Evolutionary conservation across 2,329 filamentous ascomycete species (phyloP).

Genomic region (Alternaria brassicae): DNA sequence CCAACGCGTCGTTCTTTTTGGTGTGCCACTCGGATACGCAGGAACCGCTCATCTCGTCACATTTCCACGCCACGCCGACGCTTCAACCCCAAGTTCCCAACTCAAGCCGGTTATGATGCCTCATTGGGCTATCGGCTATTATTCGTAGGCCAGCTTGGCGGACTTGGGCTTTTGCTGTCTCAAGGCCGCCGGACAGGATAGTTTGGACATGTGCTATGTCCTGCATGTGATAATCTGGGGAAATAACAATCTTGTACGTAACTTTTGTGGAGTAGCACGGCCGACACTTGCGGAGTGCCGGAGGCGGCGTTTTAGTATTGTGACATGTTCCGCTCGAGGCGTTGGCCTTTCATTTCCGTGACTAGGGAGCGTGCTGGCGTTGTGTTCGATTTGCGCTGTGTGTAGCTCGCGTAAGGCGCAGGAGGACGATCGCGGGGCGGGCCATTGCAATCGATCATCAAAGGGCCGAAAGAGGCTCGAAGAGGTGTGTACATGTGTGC

Average conservation of each 20-base stretch:
- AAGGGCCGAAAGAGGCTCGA: constrained; percentile 8
- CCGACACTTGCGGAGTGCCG: not conserved
- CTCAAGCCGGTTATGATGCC: constrained; percentile 4
- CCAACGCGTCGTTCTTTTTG: not conserved
- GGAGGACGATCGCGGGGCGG: constrained; percentile 9
- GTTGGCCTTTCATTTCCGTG: not conserved
- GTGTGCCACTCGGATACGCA: constrained; percentile 3
- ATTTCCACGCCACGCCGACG: not conserved
- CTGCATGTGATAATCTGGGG: constrained; percentile 15
- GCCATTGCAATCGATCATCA: constrained; percentile 10
- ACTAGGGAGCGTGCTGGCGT: not conserved
- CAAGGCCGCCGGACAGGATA: not conserved
- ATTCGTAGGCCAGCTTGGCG: not conserved
- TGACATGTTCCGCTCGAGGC: not conserved
- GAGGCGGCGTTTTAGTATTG: not conserved
- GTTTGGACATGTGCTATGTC: not conserved
- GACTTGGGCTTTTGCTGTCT: not conserved
- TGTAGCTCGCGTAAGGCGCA: not conserved
- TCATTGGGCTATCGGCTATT: constrained; percentile 5
- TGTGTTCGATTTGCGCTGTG: not conserved
- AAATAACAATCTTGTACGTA: constrained; percentile 13
- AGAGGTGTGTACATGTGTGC: not conserved
- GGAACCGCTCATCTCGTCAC: constrained; percentile 7
- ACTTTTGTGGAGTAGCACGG: not conserved
- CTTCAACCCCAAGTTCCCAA: constrained; percentile 1